phyloP scores from a whole-genome alignment of 768 basidiomycete species.

The Tremella fuciformis region DNA sequence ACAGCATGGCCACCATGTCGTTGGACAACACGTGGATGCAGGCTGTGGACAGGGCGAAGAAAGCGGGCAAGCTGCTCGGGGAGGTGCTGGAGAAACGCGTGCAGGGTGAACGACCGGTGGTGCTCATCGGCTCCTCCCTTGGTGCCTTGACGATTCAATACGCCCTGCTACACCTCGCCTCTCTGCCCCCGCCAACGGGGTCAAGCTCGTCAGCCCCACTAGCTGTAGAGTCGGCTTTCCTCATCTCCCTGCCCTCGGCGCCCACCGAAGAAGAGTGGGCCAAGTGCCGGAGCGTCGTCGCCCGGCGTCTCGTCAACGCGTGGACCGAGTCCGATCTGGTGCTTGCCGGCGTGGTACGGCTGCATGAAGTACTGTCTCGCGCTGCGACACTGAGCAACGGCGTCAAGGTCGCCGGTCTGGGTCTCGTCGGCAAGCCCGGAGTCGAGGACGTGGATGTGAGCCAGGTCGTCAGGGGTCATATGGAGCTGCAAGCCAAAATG shows the following conservation, averaged over 20 bases:
- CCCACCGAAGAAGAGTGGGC: conserved; percentile 53
- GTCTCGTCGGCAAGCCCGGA: conserved; percentile 45
- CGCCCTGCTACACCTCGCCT: conserved; percentile 50
- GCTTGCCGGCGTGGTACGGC: conserved; percentile 51
- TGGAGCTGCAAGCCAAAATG: conserved; percentile 51
- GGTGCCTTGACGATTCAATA: conserved; percentile 54
- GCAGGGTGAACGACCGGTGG: conserved; percentile 55
- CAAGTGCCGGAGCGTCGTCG: conserved; percentile 48
- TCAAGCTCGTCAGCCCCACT: conserved; percentile 30
- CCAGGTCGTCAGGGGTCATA: conserved; percentile 49
- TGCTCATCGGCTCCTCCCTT: conserved; percentile 55
- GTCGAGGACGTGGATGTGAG: conserved; percentile 52
- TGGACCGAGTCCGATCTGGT: conserved; percentile 53
- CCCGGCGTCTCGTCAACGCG: conserved; percentile 52
- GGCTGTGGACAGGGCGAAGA: conserved; percentile 54
- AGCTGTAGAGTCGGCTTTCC: conserved; percentile 54
- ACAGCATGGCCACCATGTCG: conserved; percentile 48
- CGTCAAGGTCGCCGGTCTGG: conserved; percentile 48
- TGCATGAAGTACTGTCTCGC: conserved; percentile 54
- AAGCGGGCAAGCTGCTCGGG: conserved; percentile 55
- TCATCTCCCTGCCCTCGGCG: conserved; percentile 54
- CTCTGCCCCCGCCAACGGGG: conserved; percentile 31
- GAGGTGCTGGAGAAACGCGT: conserved; percentile 55
- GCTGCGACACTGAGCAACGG: conserved; percentile 48
- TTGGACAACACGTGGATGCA: conserved; percentile 52